These are phyloP conservation scores for Cladosporium oxysporum DNA, from an alignment of 2,329 filamentous ascomycete genomes.

Conservation along the genomic window DNA sequence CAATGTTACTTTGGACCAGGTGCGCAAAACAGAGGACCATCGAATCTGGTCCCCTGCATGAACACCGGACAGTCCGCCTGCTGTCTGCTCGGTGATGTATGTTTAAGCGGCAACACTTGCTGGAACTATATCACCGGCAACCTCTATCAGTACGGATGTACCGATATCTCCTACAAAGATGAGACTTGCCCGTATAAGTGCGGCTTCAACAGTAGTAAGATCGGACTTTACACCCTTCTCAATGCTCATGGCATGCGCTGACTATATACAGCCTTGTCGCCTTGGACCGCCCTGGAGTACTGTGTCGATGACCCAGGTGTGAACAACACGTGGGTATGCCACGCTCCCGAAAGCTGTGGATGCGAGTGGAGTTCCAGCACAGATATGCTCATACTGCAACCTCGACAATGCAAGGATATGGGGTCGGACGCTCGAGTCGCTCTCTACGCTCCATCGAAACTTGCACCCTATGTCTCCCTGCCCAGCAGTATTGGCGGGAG, in stretches of 20 bases:
- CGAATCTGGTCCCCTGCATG: conserved; percentile 31
- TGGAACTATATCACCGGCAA: conserved; percentile 33
- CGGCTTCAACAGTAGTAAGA: conserved; percentile 31
- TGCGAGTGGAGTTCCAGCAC: conserved; percentile 31
- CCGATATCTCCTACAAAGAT: conserved; percentile 34
- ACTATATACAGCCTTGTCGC: conserved; percentile 28
- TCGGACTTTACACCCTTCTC: not conserved
- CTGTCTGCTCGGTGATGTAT: conserved; percentile 34
- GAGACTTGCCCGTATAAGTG: conserved; percentile 34
- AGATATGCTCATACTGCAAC: conserved; percentile 27
- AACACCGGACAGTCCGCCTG: conserved; percentile 30
- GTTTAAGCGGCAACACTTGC: conserved; percentile 34
- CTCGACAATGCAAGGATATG: conserved; percentile 34
- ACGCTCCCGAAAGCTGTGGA: conserved; percentile 35
- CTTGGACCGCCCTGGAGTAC: conserved; percentile 34
- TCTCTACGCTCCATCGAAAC: conserved; percentile 31
- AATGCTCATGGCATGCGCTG: not conserved
- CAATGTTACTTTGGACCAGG: conserved; percentile 36
- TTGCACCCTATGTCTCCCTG: conserved; percentile 33
- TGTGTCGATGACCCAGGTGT: conserved; percentile 29
- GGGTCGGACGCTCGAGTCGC: conserved; percentile 34
- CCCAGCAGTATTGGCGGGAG: conserved; percentile 30
- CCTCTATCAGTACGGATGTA: conserved; percentile 37
- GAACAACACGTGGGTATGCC: conserved; percentile 34
- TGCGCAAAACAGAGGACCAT: conserved; percentile 29